Percentiles rank a stretch among this genome's conserved stretches.
Conservation (phyloP, 2,329 filamentous ascomycete genomes). For the Aspergillus ruber region DNA sequence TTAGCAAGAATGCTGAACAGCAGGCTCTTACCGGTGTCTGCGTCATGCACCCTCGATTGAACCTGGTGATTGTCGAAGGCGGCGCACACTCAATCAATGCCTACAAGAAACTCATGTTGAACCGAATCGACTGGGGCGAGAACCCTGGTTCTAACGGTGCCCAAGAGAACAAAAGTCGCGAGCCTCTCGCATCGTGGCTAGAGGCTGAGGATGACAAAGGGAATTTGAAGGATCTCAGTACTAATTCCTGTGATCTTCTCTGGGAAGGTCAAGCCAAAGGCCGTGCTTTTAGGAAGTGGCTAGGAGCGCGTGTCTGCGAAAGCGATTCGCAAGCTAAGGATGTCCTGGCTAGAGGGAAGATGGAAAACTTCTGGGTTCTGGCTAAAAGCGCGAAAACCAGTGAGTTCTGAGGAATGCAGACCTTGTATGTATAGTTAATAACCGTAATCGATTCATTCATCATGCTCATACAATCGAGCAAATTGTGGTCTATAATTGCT, state of each 20-base stretch:
- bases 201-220: conserved; percentile 72
- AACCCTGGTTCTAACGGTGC: conserved; percentile 62
- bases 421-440: background rate
- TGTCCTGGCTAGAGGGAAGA: conserved; percentile 68
- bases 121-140: conserved; percentile 92
- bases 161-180: conserved; percentile 53
- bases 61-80: conserved; percentile 85
- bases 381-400: conserved; percentile 60
- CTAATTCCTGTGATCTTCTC: conserved; percentile 75
- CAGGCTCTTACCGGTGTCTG: conserved; percentile 81
- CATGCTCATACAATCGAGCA: background rate
- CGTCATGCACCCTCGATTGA: conserved; percentile 83
- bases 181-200: conserved; percentile 65
- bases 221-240: conserved; percentile 69
- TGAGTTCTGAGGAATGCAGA: conserved; percentile 16
- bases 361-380: conserved; percentile 92
- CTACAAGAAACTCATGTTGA: conserved; percentile 89
- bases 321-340: conserved; percentile 85
- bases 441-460: background rate
- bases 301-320: conserved; percentile 77
- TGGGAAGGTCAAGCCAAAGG: conserved; percentile 87
- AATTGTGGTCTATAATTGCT: background rate
- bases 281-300: conserved; percentile 78
- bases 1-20: conserved; percentile 88
- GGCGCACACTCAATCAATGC: conserved; percentile 74